Conservation (phyloP, 2,329 filamentous ascomycete species). For the Fusarium devonianum region DNA sequence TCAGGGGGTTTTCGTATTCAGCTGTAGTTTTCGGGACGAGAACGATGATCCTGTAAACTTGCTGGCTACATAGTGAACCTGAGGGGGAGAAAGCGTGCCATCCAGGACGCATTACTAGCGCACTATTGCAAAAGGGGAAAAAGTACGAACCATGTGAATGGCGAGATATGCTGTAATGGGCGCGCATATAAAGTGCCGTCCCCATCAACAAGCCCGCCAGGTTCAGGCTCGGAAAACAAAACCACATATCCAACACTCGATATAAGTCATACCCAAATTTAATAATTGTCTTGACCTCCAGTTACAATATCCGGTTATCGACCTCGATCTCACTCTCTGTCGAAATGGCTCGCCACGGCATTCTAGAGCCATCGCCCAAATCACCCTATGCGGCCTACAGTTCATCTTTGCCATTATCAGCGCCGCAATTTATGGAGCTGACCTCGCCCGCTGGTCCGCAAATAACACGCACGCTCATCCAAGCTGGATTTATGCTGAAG, state of each 20-base stretch:
- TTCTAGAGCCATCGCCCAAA: constrained; percentile 14
- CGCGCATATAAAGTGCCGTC: neutral
- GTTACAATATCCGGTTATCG: too few relatives aligned
- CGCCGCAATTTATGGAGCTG: constrained; percentile 20
- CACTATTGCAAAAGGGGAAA: neutral
- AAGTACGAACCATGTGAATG: neutral
- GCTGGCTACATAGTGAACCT: too few relatives aligned
- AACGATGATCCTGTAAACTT: neutral
- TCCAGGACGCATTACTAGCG: too few relatives aligned
- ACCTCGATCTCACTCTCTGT: neutral
- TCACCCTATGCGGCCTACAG: constrained; percentile 14
- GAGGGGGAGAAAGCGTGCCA: too few relatives aligned
- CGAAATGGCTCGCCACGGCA: constrained; percentile 4
- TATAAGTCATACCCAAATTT: too few relatives aligned
- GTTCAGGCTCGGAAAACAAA: too few relatives aligned
- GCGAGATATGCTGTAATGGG: neutral
- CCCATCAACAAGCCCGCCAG: neutral
- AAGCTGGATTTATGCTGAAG: constrained; percentile 25
- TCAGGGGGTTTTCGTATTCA: constrained; percentile 3
- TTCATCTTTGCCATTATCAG: constrained; percentile 21
- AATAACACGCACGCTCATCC: constrained; percentile 13
- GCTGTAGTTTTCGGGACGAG: neutral
- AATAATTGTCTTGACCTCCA: too few relatives aligned
- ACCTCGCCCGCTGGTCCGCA: constrained; percentile 17
- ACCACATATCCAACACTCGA: too few relatives aligned